Evolutionary conservation across 345 rosid species (phyloP).

Genomic region (Aurinia saxatilis): DNA sequence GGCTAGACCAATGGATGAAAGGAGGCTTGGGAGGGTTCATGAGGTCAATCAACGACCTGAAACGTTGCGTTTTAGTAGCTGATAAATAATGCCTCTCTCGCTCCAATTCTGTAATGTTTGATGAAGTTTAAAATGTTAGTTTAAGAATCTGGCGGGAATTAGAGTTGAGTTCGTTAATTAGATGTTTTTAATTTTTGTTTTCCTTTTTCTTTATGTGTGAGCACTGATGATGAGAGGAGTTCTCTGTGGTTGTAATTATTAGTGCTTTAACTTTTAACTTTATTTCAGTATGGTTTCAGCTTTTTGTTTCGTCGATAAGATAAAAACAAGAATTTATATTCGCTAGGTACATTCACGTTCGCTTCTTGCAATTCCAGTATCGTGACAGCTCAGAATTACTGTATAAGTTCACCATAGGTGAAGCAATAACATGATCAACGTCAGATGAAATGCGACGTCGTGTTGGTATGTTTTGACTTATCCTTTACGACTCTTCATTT

Average conservation of each 20-base stretch:
- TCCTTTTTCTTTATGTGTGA: background rate
- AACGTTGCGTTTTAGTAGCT: conserved; percentile 3
- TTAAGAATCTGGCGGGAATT: conserved; percentile 27
- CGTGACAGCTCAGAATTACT: background rate
- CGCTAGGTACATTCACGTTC: background rate
- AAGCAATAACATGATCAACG: no score
- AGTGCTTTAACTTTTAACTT: conserved; percentile 24
- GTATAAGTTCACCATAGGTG: background rate
- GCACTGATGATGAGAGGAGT: conserved; percentile 24
- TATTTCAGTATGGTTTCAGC: conserved; percentile 10
- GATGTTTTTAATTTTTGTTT: conserved; percentile 8
- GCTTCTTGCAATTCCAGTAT: background rate
- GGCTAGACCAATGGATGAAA: conserved; percentile 4
- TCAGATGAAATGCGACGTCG: background rate
- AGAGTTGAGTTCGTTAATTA: conserved; percentile 22
- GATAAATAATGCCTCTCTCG: background rate
- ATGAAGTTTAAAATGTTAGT: conserved; percentile 9
- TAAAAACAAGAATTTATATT: no score
- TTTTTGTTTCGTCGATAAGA: background rate
- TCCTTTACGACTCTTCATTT: no score
- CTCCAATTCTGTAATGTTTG: background rate
- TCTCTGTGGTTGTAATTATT: conserved; percentile 26
- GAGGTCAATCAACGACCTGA: background rate
- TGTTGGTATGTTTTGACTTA: background rate
- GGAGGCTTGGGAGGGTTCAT: background rate